Evolutionary conservation across 1,139 yeast genomes (phyloP).

Genomic region (Yamadazyma siamensis): DNA sequence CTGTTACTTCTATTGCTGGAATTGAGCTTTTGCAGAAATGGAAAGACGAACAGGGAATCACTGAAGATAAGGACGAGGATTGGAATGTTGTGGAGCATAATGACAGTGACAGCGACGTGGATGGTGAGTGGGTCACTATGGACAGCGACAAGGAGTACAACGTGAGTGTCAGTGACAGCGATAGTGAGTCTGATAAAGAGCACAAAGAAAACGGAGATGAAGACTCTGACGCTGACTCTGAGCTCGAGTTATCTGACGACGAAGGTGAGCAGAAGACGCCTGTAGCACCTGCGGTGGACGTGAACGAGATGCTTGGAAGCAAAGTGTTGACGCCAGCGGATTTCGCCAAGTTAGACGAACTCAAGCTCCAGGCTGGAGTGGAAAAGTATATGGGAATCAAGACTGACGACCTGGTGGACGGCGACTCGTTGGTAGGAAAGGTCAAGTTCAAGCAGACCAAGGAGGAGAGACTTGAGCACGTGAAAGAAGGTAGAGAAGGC

Average conservation of each 20-base stretch:
- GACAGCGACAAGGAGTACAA: slow-evolving; percentile 61
- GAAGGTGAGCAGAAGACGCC: slow-evolving; percentile 13
- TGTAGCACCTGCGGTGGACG: slow-evolving; percentile 37
- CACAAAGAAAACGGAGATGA: slow-evolving; percentile 29
- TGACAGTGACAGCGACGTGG: slow-evolving; percentile 50
- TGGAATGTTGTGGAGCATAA: slow-evolving; percentile 46
- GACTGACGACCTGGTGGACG: slow-evolving; percentile 85
- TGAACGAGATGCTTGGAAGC: slow-evolving; percentile 63
- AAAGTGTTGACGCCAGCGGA: slow-evolving; percentile 95
- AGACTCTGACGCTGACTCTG: slow-evolving; percentile 13
- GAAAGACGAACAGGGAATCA: slow-evolving; percentile 67
- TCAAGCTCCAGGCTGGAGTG: slow-evolving; percentile 78
- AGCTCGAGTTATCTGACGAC: slow-evolving; percentile 4
- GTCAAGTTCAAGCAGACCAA: slow-evolving; percentile 80
- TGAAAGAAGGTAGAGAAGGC: slow-evolving; percentile 89
- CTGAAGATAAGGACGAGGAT: slow-evolving; percentile 24
- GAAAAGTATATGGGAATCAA: slow-evolving; percentile 64
- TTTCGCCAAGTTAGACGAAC: slow-evolving; percentile 89
- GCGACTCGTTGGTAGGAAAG: slow-evolving; percentile 74
- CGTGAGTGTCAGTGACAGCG: slow-evolving; percentile 43
- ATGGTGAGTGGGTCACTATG: slow-evolving; percentile 59
- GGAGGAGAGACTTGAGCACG: slow-evolving; percentile 86
- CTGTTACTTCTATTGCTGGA: slow-evolving; percentile 77
- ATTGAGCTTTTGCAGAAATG: slow-evolving; percentile 85
- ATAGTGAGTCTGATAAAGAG: slow-evolving; percentile 26